These are phyloP conservation scores for Oleoguttula mirabilis DNA, from an alignment of 495 filamentous ascomycete genomes.

Conservation along the genomic window DNA sequence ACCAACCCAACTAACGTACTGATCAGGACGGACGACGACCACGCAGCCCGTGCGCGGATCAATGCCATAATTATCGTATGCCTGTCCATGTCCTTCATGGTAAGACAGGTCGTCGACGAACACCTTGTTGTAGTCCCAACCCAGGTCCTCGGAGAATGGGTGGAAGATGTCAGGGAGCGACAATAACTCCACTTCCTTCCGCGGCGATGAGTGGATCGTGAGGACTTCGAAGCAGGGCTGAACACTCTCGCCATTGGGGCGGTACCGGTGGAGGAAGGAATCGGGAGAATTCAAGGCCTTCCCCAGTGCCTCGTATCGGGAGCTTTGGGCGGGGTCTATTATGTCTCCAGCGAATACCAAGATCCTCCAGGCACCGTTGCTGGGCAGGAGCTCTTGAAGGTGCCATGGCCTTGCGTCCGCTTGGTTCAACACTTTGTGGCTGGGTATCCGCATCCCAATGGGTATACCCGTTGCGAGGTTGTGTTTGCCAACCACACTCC, in stretches of 20 bases:
- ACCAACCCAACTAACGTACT: too few species aligned
- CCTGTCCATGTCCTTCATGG: conserved; percentile 38
- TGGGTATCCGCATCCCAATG: conserved; percentile 27
- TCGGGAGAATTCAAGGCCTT: conserved; percentile 27
- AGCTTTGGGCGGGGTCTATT: conserved; percentile 31
- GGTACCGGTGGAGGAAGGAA: conserved; percentile 34
- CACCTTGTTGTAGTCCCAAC: conserved; percentile 55
- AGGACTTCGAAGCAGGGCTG: conserved; percentile 45
- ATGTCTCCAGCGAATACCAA: conserved; percentile 54
- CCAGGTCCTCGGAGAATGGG: conserved; percentile 42
- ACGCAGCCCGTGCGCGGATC: conserved; percentile 40
- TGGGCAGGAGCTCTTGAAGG: conserved; percentile 30
- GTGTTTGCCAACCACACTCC: conserved; percentile 22
- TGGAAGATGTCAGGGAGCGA: conserved; percentile 50
- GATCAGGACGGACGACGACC: conserved; percentile 52
- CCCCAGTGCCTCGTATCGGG: conserved; percentile 37
- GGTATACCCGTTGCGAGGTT: conserved; percentile 23
- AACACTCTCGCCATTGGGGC: conserved; percentile 30
- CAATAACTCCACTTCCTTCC: conserved; percentile 40
- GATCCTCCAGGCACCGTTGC: conserved; percentile 52
- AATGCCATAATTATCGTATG: conserved; percentile 5
- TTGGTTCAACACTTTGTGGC: conserved; percentile 26
- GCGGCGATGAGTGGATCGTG: conserved; percentile 45
- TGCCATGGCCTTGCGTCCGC: conserved; percentile 26
- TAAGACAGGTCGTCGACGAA: conserved; percentile 52